Evolutionary conservation across 106 monocot species (phyloP), one percentile per base, ranked within the genome.

Genomic region (Dendrobium catenatum): DNA sequence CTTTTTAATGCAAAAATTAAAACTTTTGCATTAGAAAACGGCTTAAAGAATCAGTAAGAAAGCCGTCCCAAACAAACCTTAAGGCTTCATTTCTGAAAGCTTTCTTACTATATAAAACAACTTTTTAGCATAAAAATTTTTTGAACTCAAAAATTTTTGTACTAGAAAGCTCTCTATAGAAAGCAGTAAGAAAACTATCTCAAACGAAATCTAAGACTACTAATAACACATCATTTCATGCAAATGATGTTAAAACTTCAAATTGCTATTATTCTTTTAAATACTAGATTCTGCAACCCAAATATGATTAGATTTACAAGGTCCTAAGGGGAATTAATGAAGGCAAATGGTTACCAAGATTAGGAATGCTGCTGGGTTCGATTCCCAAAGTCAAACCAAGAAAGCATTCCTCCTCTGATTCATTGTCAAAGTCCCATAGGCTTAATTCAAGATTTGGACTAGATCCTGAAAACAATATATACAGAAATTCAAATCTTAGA

Each of bases 331-430:
- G 4, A 42, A 66, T 48, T 7, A 76, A 56, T 27, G 18, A 6
- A 58, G 54, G 16, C 8, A n/a, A 72, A 11, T 10, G 37, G 55
- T 46, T 82, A 92, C 92, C 92, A 82, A 55, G 75, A 72, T 78
- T 75, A 81, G 88, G 55, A 76, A 86, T 68, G 51, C 37, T 37
- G 82, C 91, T 91, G 17, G 94, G 90, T 79, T 87, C 92, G 20
- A 90, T 82, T 19, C 84, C 93, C 66, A 95, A 75, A 26, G 95
- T 93, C 80, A 95, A 84, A 75, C 90, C 95, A 86, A 95, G 95
- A 88, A 82, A 92, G 79, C 86, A 89, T 37, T 95, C 93, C 54
- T 95, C 93, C 64, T 95, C 95, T 33, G 84, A 76, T 86, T 91
- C 86, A 77, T 83, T 73, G 8, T 82, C 88, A 79, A 91, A 93